phyloP scores from a whole-genome alignment of 1,284 basidiomycete genomes.

The Heterobasidion parviporum region DNA sequence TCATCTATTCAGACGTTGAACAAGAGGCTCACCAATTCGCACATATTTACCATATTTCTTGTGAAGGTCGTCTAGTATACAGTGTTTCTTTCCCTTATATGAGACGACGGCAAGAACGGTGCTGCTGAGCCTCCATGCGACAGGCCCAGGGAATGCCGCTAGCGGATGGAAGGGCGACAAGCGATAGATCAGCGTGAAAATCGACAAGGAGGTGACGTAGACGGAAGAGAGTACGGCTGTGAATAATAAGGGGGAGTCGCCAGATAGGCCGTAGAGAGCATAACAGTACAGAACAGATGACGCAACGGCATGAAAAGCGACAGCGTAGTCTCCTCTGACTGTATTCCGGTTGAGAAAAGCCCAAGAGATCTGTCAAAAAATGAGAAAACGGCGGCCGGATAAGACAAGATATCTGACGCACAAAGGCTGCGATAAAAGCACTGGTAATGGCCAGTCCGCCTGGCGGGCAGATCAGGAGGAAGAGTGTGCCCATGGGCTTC shows the following conservation, averaged over 20 bases:
- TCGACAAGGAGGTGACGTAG: background rate
- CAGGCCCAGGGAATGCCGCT: constrained; percentile 10
- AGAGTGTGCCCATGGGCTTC: too few relatives aligned
- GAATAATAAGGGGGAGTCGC: background rate
- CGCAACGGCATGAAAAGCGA: background rate
- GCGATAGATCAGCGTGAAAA: constrained; percentile 6
- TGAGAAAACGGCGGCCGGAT: too few relatives aligned
- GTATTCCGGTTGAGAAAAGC: background rate
- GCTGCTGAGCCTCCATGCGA: constrained; percentile 5
- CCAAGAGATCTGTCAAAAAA: background rate
- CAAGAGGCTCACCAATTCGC: constrained; percentile 6
- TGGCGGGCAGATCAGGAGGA: too few relatives aligned
- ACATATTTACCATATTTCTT: constrained; percentile 7
- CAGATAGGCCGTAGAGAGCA: background rate
- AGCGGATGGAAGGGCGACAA: constrained; percentile 13
- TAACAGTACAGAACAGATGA: background rate
- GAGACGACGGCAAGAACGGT: constrained; percentile 1
- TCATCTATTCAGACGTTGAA: too few relatives aligned
- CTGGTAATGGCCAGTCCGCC: too few relatives aligned
- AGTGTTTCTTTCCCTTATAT: constrained; percentile 3
- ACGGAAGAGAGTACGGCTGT: background rate
- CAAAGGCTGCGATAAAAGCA: too few relatives aligned
- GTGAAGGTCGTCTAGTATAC: constrained; percentile 5
- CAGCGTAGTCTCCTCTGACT: background rate
- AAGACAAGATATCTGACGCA: too few relatives aligned